Conservation (phyloP, 257 asterid genomes). For the Cinchona pubescens region DNA sequence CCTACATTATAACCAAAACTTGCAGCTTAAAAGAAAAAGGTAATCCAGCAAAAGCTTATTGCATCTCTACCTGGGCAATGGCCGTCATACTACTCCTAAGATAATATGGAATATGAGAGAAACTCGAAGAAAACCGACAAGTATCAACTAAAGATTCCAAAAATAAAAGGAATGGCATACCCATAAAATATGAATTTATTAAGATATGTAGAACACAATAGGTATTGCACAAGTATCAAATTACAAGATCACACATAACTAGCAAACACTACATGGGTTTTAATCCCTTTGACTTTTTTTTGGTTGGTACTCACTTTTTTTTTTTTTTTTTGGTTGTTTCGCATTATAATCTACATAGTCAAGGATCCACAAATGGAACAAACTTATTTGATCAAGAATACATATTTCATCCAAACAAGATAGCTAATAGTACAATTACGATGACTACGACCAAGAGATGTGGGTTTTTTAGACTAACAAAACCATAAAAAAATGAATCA, state of each 20-base stretch:
- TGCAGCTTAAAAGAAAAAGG: not conserved
- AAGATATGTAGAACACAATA: not conserved
- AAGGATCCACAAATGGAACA: not conserved
- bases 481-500: not conserved
- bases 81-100: not conserved
- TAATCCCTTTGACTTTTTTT: not conserved
- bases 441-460: not conserved
- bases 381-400: not conserved
- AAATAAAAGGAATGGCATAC: not conserved
- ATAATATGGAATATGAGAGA: too few relatives aligned
- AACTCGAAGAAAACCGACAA: not conserved
- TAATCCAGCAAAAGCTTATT: not conserved
- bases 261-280: not conserved
- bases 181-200: not conserved
- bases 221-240: not conserved
- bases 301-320: too few relatives aligned
- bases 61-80: not conserved
- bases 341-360: not conserved
- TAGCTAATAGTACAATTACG: not conserved
- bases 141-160: not conserved
- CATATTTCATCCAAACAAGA: not conserved
- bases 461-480: not conserved
- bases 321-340: too few relatives aligned
- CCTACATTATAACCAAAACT: not conserved
- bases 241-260: not conserved